Evolutionary conservation across 495 filamentous ascomycete species (phyloP).

Genomic region (Hypomontagnella monticulosa): DNA sequence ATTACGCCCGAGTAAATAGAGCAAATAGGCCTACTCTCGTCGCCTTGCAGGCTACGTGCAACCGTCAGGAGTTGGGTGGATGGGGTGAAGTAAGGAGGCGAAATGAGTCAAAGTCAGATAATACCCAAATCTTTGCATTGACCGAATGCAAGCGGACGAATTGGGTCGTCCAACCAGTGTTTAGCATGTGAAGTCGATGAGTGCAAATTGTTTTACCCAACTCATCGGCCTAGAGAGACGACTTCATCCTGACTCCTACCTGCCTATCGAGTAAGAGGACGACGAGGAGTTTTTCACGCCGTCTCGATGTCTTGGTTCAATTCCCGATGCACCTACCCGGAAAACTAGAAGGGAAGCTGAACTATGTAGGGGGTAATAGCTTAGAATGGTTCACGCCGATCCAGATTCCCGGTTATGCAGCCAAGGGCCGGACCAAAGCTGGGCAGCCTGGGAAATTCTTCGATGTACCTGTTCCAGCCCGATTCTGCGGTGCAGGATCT

Average conservation of each 20-base stretch:
- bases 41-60: constrained; percentile 16
- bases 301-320: neutral
- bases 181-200: constrained; percentile 22
- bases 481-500: constrained; percentile 28
- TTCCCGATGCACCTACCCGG: constrained; percentile 28
- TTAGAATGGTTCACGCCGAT: constrained; percentile 27
- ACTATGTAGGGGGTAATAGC: neutral
- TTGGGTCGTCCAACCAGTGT: constrained; percentile 16
- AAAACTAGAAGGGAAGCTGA: constrained; percentile 29
- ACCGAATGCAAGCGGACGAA: constrained; percentile 39
- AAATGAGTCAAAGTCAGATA: constrained; percentile 18
- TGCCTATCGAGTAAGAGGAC: neutral
- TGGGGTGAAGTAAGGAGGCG: constrained; percentile 27
- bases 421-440: constrained; percentile 23
- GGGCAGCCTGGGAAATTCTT: constrained; percentile 27
- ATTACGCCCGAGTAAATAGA: neutral
- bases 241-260: neutral
- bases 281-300: neutral
- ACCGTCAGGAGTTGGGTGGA: constrained; percentile 2
- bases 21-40: constrained; percentile 1
- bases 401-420: constrained; percentile 39
- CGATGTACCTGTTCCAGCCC: constrained; percentile 26
- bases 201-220: neutral
- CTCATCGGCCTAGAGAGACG: neutral
- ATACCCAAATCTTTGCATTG: constrained; percentile 30